Percentiles rank a stretch among this genome's conserved stretches.
phyloP scores from a whole-genome alignment of 176 grass and related monocot species.

The Thalia dealbata region DNA sequence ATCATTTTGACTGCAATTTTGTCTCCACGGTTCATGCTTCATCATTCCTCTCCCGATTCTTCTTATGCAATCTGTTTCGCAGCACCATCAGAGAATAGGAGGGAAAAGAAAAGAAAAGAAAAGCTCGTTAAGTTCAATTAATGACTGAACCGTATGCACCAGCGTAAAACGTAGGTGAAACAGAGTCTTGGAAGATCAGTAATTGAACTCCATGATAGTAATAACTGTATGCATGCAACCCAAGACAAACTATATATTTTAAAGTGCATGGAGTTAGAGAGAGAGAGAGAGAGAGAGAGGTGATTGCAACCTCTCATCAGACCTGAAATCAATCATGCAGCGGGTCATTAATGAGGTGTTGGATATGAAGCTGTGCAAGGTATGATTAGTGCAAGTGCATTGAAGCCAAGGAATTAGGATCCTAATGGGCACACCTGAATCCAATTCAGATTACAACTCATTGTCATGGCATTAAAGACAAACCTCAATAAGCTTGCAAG shows the following conservation, averaged over 20 bases:
- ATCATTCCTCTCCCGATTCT: too few relatives aligned
- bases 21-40: too few relatives aligned
- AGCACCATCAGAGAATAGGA: too few relatives aligned
- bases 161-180: not conserved
- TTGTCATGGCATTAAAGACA: not conserved
- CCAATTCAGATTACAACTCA: not conserved
- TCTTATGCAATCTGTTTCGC: too few relatives aligned
- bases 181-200: not conserved
- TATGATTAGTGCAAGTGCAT: not conserved
- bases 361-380: too few relatives aligned
- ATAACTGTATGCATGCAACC: not conserved
- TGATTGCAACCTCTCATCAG: slow-evolving; percentile 8
- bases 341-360: too few relatives aligned
- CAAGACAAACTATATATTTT: not conserved
- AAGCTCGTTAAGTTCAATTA: too few relatives aligned
- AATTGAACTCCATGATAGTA: not conserved
- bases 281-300: too few relatives aligned
- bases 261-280: too few relatives aligned
- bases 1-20: too few relatives aligned
- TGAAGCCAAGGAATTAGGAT: not conserved
- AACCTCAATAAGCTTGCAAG: not conserved
- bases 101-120: too few relatives aligned
- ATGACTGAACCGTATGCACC: too few relatives aligned
- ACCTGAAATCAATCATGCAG: not conserved
- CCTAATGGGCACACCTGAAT: not conserved